These are phyloP conservation scores for Fusarium sp. DNA, from an alignment of 2,329 filamentous ascomycete genomes.

Conservation along the genomic window DNA sequence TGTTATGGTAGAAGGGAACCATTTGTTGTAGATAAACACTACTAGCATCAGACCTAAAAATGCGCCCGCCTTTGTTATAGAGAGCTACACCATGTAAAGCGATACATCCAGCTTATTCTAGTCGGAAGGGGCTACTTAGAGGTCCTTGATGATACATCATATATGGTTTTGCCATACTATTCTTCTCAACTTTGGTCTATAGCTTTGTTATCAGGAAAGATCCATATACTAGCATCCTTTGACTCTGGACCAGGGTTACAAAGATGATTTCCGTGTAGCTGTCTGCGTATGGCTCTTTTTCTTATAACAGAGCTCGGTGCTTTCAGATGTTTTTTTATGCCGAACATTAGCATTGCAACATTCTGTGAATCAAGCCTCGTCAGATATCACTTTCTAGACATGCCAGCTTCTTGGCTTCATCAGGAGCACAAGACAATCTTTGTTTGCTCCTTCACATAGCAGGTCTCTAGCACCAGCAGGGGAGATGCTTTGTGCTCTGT, in stretches of 20 bases:
- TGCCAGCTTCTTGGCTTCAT: not conserved
- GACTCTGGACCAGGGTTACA: not conserved
- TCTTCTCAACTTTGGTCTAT: not conserved
- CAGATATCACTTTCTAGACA: not conserved
- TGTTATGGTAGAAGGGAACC: too few species aligned
- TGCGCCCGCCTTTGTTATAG: too few species aligned
- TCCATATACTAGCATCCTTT: not conserved
- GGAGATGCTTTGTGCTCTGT: too few species aligned
- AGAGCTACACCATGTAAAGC: too few species aligned
- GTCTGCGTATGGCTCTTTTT: not conserved
- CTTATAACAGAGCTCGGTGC: not conserved
- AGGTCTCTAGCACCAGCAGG: too few species aligned
- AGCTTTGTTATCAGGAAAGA: not conserved
- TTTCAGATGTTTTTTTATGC: not conserved
- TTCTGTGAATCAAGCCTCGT: not conserved
- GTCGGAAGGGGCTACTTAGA: too few species aligned
- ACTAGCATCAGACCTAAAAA: too few species aligned
- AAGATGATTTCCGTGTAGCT: not conserved
- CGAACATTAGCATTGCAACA: not conserved
- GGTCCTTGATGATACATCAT: too few species aligned
- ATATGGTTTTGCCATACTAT: not conserved
- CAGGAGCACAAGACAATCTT: not conserved
- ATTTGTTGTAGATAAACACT: too few species aligned
- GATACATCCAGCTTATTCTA: too few species aligned
- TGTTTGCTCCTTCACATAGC: not conserved